Evolutionary conservation across 108 stramenopile genomes (phyloP), one percentile per base, ranked within the genome.

Genomic region (Parietichytrium sp.): DNA sequence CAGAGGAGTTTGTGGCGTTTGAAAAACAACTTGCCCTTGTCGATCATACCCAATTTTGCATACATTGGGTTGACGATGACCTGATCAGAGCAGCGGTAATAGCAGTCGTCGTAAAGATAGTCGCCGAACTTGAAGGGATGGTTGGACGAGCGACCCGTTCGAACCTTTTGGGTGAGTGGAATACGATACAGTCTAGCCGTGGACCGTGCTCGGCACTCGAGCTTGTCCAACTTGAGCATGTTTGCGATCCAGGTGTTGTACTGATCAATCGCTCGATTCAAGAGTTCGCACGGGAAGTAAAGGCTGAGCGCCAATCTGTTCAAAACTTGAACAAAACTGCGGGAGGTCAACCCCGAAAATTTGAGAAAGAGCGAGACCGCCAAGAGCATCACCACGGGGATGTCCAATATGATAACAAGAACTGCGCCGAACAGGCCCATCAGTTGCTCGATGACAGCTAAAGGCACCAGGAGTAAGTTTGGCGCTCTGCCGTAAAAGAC

Each of bases 171-270:
- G 20, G 45, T 72, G 38, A 72, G 42, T 16, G 61, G 38, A 33
- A 33, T 45, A 10, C 61, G 61, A 27, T 23, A 72, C 38, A 72
- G 61, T 18, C 61, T 33, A 6, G 61, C 61, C 10, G 61, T 72
- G 20, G 61, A 72, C 10, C 61, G 61, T n/a, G 38, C 61, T 0
- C 61, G 61, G 42, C 61, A 72, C 61, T 72, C 61, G 20, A 72
- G 61, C 42, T 33, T 72, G 33, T 72, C 61, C 38, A 72, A 42
- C 38, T 72, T 7, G 33, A 72, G 33, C 0, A 25, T 23, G 16
- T 6, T 6, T 13, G 61, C 61, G 29, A 72, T 25, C 15, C 36
- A 12, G 13, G 38, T 8, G 25, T 72, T 72, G 33, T 72, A 72
- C 38, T 33, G 38, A n/a, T 72, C 61, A 23, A 72, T 15, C 38